A percentile compares a stretch with the other conserved stretches of the same genome.
Conservation (phyloP, 2,329 filamentous ascomycete species). For the Xylaria sp. region DNA sequence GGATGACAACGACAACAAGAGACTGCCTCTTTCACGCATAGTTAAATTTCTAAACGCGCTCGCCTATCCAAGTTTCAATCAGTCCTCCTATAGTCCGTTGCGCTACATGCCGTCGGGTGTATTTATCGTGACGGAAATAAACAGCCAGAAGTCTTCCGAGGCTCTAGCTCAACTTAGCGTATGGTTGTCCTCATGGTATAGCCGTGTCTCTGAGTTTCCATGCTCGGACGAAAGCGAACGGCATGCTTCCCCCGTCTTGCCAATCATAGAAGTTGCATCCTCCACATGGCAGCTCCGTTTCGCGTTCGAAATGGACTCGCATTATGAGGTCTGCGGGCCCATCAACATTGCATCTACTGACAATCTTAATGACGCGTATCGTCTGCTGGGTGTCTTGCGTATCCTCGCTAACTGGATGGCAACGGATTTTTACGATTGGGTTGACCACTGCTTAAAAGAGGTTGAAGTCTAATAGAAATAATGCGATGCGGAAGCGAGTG, state of each 20-base stretch:
- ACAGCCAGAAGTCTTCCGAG: neutral
- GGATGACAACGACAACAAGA: neutral
- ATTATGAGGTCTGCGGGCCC: neutral
- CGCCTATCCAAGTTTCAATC: slow-evolving; percentile 15
- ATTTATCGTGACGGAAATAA: slow-evolving; percentile 19
- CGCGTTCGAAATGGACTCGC: neutral
- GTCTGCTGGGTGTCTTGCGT: neutral
- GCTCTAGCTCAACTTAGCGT: slow-evolving; percentile 14
- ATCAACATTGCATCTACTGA: neutral
- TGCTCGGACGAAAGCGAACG: neutral
- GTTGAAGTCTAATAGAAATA: neutral
- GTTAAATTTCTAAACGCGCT: neutral
- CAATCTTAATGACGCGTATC: neutral
- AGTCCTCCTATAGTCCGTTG: slow-evolving; percentile 14
- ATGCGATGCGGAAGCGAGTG: too few relatives aligned
- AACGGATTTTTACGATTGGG: neutral
- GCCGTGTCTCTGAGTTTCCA: slow-evolving; percentile 8
- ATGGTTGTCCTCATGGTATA: slow-evolving; percentile 22
- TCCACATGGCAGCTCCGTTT: neutral
- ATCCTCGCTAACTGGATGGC: neutral
- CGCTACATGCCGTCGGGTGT: slow-evolving; percentile 2
- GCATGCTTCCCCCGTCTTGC: neutral
- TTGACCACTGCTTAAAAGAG: neutral
- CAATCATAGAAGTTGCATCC: neutral
- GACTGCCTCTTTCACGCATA: neutral